Conservation (phyloP, 1,284 basidiomycete genomes). For the Cryptococcus amylolentus region DNA sequence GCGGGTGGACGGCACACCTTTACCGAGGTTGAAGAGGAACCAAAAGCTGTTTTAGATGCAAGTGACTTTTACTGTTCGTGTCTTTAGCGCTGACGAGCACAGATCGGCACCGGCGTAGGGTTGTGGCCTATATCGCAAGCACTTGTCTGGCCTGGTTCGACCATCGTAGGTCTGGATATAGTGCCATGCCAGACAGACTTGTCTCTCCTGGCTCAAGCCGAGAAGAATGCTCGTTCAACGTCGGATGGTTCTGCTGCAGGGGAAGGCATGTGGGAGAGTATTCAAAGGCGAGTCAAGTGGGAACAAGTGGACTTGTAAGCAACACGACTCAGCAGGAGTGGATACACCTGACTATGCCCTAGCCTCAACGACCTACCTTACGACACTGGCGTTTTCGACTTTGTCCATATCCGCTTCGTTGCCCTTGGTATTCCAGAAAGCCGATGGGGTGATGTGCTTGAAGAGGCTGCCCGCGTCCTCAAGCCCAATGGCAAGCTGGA, state of each 20-base stretch:
- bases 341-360: not conserved
- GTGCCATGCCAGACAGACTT: constrained; percentile 42
- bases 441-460: constrained; percentile 41
- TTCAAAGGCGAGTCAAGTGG: constrained; percentile 38
- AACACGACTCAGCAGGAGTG: not conserved
- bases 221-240: constrained; percentile 19
- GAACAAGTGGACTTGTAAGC: constrained; percentile 45
- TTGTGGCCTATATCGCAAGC: constrained; percentile 48
- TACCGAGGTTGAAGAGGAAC: constrained; percentile 22
- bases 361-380: constrained; percentile 45
- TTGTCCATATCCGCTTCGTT: constrained; percentile 47
- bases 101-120: constrained; percentile 47
- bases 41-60: constrained; percentile 43
- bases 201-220: constrained; percentile 20
- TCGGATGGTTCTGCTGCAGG: constrained; percentile 13
- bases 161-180: constrained; percentile 43
- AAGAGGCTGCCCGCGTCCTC: constrained; percentile 46
- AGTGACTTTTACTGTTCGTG: constrained; percentile 11
- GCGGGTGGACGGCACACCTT: constrained; percentile 38
- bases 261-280: constrained; percentile 35
- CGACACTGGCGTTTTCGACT: constrained; percentile 45
- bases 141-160: constrained; percentile 33
- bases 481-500: constrained; percentile 45
- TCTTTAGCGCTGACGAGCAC: not conserved
- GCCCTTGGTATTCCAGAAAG: constrained; percentile 46